These are phyloP conservation scores for Nakazawaea wyomingensis DNA, from an alignment of 805 yeast species.

Conservation along the genomic window DNA sequence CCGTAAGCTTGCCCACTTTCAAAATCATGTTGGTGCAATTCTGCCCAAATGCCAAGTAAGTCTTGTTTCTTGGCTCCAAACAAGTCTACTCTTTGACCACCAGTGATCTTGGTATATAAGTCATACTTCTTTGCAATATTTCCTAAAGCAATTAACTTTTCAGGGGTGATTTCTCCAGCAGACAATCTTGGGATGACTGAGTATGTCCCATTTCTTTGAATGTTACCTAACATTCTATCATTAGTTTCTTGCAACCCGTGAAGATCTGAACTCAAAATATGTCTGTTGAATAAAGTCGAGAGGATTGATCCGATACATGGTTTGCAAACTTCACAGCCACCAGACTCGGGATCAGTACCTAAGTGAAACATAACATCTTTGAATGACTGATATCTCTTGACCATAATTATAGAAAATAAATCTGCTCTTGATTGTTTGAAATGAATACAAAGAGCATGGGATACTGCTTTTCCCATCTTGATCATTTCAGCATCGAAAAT, in stretches of 20 bases:
- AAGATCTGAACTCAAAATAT: slow-evolving; percentile 25
- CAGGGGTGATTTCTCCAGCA: slow-evolving; percentile 35
- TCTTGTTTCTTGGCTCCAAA: slow-evolving; percentile 31
- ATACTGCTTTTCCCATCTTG: slow-evolving; percentile 27
- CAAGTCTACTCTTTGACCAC: slow-evolving; percentile 31
- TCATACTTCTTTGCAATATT: slow-evolving; percentile 27
- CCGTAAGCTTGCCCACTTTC: slow-evolving; percentile 36
- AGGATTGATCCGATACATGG: slow-evolving; percentile 32
- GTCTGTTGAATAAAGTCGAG: slow-evolving; percentile 29
- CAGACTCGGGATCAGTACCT: slow-evolving; percentile 23
- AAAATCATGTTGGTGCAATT: slow-evolving; percentile 26
- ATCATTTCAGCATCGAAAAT: slow-evolving; percentile 31
- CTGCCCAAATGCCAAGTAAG: slow-evolving; percentile 28
- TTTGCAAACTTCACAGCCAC: slow-evolving; percentile 33
- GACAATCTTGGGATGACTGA: slow-evolving; percentile 33
- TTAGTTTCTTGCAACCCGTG: slow-evolving; percentile 34
- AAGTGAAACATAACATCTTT: slow-evolving; percentile 25
- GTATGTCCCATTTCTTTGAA: slow-evolving; percentile 33
- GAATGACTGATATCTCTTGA: slow-evolving; percentile 24
- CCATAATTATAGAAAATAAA: slow-evolving; percentile 30
- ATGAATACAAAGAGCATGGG: slow-evolving; percentile 28
- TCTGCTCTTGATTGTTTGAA: slow-evolving; percentile 31
- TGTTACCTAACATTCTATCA: slow-evolving; percentile 31
- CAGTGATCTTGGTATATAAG: slow-evolving; percentile 31
- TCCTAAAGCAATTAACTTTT: slow-evolving; percentile 30